Percentiles rank a stretch among this genome's conserved stretches.
Evolutionary conservation across 1,284 basidiomycete genomes (phyloP).

Genomic region (Boletus smithii): DNA sequence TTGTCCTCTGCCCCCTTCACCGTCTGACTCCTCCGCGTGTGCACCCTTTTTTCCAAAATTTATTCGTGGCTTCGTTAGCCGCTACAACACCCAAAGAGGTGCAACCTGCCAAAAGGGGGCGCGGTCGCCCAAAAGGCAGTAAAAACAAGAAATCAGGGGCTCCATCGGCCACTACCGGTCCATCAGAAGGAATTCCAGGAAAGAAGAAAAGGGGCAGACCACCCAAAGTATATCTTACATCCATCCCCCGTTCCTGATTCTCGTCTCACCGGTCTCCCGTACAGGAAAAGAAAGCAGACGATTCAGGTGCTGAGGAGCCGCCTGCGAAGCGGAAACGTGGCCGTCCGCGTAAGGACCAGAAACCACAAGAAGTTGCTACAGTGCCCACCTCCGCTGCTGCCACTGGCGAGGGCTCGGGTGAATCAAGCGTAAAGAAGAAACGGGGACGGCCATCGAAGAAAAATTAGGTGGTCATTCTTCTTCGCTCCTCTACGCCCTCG

Average conservation of each 20-base stretch:
- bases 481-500: conserved; percentile 5
- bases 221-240: conserved; percentile 56
- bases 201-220: conserved; percentile 72
- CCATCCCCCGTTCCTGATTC: conserved; percentile 29
- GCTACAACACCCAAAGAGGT: conserved; percentile 29
- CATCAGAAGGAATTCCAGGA: conserved; percentile 36
- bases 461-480: conserved; percentile 21
- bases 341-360: conserved; percentile 65
- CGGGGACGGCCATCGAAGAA: conserved; percentile 72
- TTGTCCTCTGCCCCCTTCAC: conserved; percentile 6
- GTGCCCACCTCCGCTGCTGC: conserved; percentile 36
- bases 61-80: conserved; percentile 17
- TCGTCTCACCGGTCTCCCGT: conserved; percentile 21
- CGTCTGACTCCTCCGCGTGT: conserved; percentile 6
- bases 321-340: conserved; percentile 64
- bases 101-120: conserved; percentile 57
- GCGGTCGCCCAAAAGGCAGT: conserved; percentile 77
- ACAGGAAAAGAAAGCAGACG: conserved; percentile 55
- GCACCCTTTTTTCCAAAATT: conserved; percentile 23
- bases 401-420: conserved; percentile 40
- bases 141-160: conserved; percentile 70
- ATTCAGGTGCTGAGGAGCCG: conserved; percentile 45
- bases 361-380: conserved; percentile 37
- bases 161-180: conserved; percentile 36
- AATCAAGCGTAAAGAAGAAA: conserved; percentile 58